Base-by-base conservation (phyloP, 2,329 filamentous ascomycete genomes). In the Didymella exigua region DNA sequence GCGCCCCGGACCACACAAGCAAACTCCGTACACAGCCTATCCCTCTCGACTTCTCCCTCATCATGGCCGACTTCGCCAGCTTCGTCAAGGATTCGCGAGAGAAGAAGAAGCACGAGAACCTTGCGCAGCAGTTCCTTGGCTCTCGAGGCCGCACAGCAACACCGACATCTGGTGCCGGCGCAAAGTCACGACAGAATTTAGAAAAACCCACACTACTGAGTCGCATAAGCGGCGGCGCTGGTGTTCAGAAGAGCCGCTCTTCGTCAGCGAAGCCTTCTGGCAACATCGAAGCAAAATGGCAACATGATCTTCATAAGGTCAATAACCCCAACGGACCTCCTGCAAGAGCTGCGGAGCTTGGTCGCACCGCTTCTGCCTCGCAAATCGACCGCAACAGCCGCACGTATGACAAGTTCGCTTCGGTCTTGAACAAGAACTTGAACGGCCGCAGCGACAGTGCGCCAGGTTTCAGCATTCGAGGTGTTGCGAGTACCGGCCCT, bases 101-200 rank as follows among this genome's bases (percentile, higher is more conserved):
- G 72, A 85, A 86, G 71, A 89, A 89, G 77, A 87, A 86, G 77
- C 87, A 89, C 64, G 85, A 90, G 69, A 81, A 78, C 3, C 83
- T 91, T n/a, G 89, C 89, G 27, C 82, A 89, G 65, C 81, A 84
- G 69, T 90, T 93, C 69, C 87, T 93, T 63, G 84, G 84, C 63
- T 47, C 54, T 38, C 68, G 69, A 31, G 76, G 75, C 49, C 77
- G 82, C 54, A 84, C 87, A 62, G 75, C 83, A 68, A 64, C 65
- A 77, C 77, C 86, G 33, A 82, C 83, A 16, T 72, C 78, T 21
- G 77, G 76, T 45, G 63, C 71, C 6, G 75, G 76, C 43, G 54
- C 55, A 37, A 81, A 84, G 79, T 67, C 71, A 76, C 57, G 70
- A 72, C 52, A 67, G 72, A 45, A 78, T 47, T 49, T 70, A 49